phyloP scores from a whole-genome alignment of 805 yeast genomes.

The Metschnikowia orientalis region DNA sequence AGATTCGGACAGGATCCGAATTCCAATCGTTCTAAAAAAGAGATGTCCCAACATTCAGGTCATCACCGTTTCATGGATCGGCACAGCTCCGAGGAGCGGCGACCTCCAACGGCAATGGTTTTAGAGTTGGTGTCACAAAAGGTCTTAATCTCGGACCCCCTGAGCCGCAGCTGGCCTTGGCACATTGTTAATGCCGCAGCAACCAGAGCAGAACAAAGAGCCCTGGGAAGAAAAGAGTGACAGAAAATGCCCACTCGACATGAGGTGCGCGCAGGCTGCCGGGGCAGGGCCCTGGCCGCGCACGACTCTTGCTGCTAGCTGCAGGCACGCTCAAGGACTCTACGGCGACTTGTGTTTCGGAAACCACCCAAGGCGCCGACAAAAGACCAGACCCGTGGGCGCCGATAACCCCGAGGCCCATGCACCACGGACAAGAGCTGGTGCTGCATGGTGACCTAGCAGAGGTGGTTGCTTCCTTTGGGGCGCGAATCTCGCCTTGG shows the following conservation, averaged over 20 bases:
- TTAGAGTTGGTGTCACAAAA: slow-evolving; percentile 61
- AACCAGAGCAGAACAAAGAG: slow-evolving; percentile 5
- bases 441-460: no score
- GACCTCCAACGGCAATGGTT: slow-evolving; percentile 98
- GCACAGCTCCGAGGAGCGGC: slow-evolving; percentile 56
- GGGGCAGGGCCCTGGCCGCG: slow-evolving; percentile 1
- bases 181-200: slow-evolving; percentile 17
- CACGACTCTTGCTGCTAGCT: no score
- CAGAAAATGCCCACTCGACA: no score
- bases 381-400: no score
- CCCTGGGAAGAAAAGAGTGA: slow-evolving; percentile 2
- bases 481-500: no score
- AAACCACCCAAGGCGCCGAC: no score
- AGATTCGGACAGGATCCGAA: neutral
- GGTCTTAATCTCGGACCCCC: slow-evolving; percentile 22
- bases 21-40: neutral
- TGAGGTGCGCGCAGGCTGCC: slow-evolving; percentile 1
- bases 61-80: slow-evolving; percentile 95
- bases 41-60: slow-evolving; percentile 81
- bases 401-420: no score
- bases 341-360: no score
- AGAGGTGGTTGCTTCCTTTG: no score
- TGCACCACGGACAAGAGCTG: no score
- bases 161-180: slow-evolving; percentile 10
- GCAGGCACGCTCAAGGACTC: no score